Conservation (phyloP, 2,329 filamentous ascomycete genomes). For the Penicillium sp. region DNA sequence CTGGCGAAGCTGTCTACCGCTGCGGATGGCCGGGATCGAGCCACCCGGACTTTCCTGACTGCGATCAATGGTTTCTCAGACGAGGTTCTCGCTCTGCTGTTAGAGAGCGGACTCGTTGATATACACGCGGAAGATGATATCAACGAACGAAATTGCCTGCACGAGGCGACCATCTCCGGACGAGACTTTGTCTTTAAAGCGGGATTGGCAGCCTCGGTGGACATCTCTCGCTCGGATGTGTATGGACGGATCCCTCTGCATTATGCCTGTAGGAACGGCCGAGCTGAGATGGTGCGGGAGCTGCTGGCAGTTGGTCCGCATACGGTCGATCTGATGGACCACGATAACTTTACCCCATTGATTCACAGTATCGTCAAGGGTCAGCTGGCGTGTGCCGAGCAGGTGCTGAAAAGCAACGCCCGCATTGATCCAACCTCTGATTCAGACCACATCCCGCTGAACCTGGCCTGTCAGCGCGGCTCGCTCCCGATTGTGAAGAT, state of each 20-base stretch:
- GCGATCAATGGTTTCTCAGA: conserved; percentile 84
- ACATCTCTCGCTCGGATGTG: conserved; percentile 81
- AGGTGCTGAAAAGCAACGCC: conserved; percentile 76
- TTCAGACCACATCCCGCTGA: conserved; percentile 89
- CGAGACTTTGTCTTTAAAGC: conserved; percentile 76
- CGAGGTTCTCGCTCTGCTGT: conserved; percentile 73
- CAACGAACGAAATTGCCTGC: conserved; percentile 93
- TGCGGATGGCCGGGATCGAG: conserved; percentile 69
- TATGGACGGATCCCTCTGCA: conserved; percentile 93
- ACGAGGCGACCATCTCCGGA: conserved; percentile 95
- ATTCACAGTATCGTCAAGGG: conserved; percentile 94
- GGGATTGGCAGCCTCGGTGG: conserved; percentile 75
- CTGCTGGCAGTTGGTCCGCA: conserved; percentile 70
- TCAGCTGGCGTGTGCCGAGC: conserved; percentile 77
- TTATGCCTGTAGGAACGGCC: conserved; percentile 94
- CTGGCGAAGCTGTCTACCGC: conserved; percentile 70
- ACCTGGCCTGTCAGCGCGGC: conserved; percentile 92
- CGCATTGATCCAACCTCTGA: conserved; percentile 84
- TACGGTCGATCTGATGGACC: conserved; percentile 86
- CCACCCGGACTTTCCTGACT: conserved; percentile 88
- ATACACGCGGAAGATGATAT: conserved; percentile 96
- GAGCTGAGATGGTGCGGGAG: conserved; percentile 78
- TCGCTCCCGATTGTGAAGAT: conserved; percentile 83
- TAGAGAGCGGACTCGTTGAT: conserved; percentile 82
- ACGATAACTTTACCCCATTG: conserved; percentile 95